Evolutionary conservation across 208 protist species (phyloP).

Genomic region (Leishmania guyanensis): DNA sequence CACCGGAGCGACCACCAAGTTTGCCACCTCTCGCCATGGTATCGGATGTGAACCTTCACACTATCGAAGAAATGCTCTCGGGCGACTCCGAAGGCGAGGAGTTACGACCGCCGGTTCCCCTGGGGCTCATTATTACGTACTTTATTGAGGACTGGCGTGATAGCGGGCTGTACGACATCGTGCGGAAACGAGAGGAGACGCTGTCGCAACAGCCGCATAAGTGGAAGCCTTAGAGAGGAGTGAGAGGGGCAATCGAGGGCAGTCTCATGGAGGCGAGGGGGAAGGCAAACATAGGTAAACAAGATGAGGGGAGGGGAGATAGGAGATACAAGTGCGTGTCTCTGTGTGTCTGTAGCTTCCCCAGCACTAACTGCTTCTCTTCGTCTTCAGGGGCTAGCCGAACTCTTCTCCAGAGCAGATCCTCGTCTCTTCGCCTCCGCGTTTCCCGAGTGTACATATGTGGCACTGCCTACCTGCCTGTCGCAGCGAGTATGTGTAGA

Average conservation of each 20-base stretch:
- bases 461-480: neutral
- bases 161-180: slow-evolving; percentile 61
- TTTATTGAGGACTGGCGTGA: slow-evolving; percentile 69
- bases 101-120: slow-evolving; percentile 57
- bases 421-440: neutral
- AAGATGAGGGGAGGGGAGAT: neutral
- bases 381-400: neutral
- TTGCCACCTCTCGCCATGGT: slow-evolving; percentile 28
- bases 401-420: neutral
- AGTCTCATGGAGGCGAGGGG: neutral
- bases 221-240: neutral
- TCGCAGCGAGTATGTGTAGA: neutral
- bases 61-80: slow-evolving; percentile 31
- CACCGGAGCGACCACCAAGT: slow-evolving; percentile 23
- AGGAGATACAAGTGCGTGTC: neutral
- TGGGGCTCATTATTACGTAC: slow-evolving; percentile 64
- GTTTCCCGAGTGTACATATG: neutral
- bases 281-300: neutral
- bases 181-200: slow-evolving; percentile 28
- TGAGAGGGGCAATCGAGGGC: neutral
- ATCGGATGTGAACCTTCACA: slow-evolving; percentile 27
- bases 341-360: neutral
- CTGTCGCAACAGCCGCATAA: slow-evolving; percentile 6
- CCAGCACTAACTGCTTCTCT: neutral
- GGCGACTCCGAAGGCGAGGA: slow-evolving; percentile 33